Evolutionary conservation across 331 rosid species (phyloP).

Genomic region (Phaseolus coccineus): DNA sequence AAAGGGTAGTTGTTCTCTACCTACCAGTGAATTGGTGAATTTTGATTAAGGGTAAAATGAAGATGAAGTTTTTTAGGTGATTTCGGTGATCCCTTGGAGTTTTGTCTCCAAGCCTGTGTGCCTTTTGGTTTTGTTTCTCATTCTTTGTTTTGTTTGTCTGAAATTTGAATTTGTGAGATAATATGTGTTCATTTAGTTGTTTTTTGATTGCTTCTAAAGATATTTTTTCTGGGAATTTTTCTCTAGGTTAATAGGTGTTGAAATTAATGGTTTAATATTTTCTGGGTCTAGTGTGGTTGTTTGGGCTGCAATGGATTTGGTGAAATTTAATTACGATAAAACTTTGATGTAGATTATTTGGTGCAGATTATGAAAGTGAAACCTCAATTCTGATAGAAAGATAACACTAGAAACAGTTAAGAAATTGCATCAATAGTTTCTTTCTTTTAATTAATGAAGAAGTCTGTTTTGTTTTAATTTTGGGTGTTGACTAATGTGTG

Average conservation of each 20-base stretch:
- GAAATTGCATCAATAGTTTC: not conserved
- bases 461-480: not conserved
- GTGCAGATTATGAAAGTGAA: not conserved
- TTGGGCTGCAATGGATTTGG: too few species aligned
- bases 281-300: too few species aligned
- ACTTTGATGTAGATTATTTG: too few species aligned
- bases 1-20: not conserved
- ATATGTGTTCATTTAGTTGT: too few species aligned
- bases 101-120: not conserved
- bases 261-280: too few species aligned
- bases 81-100: not conserved
- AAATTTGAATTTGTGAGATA: too few species aligned
- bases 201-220: too few species aligned
- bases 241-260: too few species aligned
- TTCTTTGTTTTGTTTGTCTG: too few species aligned
- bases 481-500: not conserved
- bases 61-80: not conserved
- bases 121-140: too few species aligned
- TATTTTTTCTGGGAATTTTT: too few species aligned
- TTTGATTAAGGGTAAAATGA: not conserved
- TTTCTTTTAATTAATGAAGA: not conserved
- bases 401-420: not conserved
- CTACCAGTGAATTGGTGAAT: not conserved
- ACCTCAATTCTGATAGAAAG: not conserved
- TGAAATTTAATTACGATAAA: too few species aligned